phyloP scores from a whole-genome alignment of 1,139 yeast species.

The Candida sp. region DNA sequence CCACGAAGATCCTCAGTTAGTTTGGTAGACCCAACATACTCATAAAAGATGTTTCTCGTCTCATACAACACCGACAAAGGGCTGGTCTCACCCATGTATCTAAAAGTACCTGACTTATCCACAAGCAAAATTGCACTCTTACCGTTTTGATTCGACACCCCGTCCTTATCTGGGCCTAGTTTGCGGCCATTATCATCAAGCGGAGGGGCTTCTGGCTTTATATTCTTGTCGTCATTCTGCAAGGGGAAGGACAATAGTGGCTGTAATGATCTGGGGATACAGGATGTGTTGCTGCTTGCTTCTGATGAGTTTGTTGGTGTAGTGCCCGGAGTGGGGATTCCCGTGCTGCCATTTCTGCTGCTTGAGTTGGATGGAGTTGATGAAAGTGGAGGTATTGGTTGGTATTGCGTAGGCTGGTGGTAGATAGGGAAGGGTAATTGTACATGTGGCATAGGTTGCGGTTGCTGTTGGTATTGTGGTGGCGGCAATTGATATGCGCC shows the following conservation, averaged over 20 bases:
- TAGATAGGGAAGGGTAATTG: neutral
- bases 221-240: slow-evolving; percentile 10
- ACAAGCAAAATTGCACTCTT: slow-evolving; percentile 21
- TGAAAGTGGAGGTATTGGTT: neutral
- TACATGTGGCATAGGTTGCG: slow-evolving; percentile 1
- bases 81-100: slow-evolving; percentile 32
- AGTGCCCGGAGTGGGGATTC: slow-evolving; percentile 14
- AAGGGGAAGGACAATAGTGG: slow-evolving; percentile 28
- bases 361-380: neutral
- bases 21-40: slow-evolving; percentile 16
- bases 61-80: slow-evolving; percentile 28
- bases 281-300: slow-evolving; percentile 8
- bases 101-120: slow-evolving; percentile 24
- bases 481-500: slow-evolving; percentile 1
- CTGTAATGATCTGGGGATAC: slow-evolving; percentile 29
- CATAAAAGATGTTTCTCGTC: slow-evolving; percentile 24
- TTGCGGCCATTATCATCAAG: neutral
- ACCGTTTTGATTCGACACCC: slow-evolving; percentile 19
- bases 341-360: neutral
- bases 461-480: slow-evolving; percentile 6
- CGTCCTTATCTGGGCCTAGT: slow-evolving; percentile 7
- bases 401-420: slow-evolving; percentile 1
- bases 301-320: slow-evolving; percentile 11
- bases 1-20: slow-evolving; percentile 40
- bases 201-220: neutral